Percentiles rank a stretch among this genome's conserved stretches.
These are phyloP conservation scores for Vicia faba DNA, from an alignment of 306 rosid species.

Conservation along the genomic window DNA sequence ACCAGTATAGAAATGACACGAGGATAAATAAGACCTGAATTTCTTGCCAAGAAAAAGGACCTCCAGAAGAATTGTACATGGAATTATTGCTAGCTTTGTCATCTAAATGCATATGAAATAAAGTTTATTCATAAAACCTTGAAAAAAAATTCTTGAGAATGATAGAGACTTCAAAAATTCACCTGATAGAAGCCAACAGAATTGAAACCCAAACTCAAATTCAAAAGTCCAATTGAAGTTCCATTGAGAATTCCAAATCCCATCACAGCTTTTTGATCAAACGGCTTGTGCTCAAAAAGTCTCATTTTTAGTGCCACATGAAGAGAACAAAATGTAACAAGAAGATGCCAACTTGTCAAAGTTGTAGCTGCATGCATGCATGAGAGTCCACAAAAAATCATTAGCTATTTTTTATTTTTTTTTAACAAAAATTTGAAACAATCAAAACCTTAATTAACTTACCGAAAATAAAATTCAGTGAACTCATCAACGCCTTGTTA, in stretches of 20 bases:
- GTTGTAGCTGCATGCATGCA: slow-evolving; percentile 55
- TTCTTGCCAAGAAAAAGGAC: slow-evolving; percentile 53
- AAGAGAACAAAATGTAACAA: slow-evolving; percentile 67
- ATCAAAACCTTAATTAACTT: slow-evolving; percentile 31
- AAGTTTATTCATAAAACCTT: slow-evolving; percentile 30
- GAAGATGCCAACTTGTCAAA: slow-evolving; percentile 68
- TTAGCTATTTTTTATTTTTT: too few species aligned
- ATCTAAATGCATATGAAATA: slow-evolving; percentile 52
- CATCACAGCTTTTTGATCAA: slow-evolving; percentile 59
- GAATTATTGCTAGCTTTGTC: slow-evolving; percentile 69
- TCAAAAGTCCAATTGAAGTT: slow-evolving; percentile 61
- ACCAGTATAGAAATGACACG: neutral
- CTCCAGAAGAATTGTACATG: slow-evolving; percentile 60
- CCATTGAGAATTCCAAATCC: slow-evolving; percentile 68
- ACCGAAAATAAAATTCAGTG: slow-evolving; percentile 78
- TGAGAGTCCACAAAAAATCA: slow-evolving; percentile 22
- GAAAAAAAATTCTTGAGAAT: slow-evolving; percentile 21
- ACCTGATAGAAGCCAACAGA: slow-evolving; percentile 70
- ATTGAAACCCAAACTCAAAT: slow-evolving; percentile 63
- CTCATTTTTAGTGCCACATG: slow-evolving; percentile 59
- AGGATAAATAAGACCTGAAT: slow-evolving; percentile 50
- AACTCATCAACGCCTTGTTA: slow-evolving; percentile 76
- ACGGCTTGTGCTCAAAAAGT: slow-evolving; percentile 64
- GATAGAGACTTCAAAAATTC: neutral
- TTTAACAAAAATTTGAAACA: neutral